phyloP scores from a whole-genome alignment of 192 early-diverging fungal species.

The Umbelopsis ramanniana region DNA sequence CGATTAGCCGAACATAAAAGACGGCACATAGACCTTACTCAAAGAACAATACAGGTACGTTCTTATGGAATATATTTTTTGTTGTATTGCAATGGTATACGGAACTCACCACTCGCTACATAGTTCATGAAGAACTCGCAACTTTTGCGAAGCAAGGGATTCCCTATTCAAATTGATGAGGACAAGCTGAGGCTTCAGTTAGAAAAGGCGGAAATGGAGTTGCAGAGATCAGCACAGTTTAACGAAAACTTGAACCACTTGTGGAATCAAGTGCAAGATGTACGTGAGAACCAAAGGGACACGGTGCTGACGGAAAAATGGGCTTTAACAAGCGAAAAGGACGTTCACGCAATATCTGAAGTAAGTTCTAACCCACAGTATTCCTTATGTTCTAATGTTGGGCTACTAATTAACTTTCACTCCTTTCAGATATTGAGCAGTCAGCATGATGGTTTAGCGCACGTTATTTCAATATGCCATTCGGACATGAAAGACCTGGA shows the following conservation, averaged over 20 bases:
- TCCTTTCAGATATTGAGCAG: neutral
- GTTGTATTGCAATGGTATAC: neutral
- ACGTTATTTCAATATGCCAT: conserved; percentile 8
- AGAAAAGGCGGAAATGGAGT: neutral
- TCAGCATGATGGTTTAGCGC: conserved; percentile 8
- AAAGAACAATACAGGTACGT: conserved; percentile 74
- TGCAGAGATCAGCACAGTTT: neutral
- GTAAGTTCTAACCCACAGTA: neutral
- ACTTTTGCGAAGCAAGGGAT: conserved; percentile 81
- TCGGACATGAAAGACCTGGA: neutral
- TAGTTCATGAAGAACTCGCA: conserved; percentile 74
- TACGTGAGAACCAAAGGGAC: neutral
- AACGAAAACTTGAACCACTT: neutral
- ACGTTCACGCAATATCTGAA: conserved; percentile 7
- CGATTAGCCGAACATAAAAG: conserved; percentile 82
- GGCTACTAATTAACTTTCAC: too few species aligned
- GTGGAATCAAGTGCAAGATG: neutral
- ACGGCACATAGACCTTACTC: conserved; percentile 73
- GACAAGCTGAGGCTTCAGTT: conserved; percentile 1
- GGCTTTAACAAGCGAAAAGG: conserved; percentile 12
- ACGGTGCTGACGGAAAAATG: neutral
- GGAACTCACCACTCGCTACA: conserved; percentile 53
- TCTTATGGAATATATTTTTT: neutral
- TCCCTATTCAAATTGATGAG: conserved; percentile 80
- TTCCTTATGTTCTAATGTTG: neutral